Percentiles rank a stretch among this genome's conserved stretches.
Evolutionary conservation across 345 rosid species (phyloP).

Genomic region (Citrus mangshanensis): DNA sequence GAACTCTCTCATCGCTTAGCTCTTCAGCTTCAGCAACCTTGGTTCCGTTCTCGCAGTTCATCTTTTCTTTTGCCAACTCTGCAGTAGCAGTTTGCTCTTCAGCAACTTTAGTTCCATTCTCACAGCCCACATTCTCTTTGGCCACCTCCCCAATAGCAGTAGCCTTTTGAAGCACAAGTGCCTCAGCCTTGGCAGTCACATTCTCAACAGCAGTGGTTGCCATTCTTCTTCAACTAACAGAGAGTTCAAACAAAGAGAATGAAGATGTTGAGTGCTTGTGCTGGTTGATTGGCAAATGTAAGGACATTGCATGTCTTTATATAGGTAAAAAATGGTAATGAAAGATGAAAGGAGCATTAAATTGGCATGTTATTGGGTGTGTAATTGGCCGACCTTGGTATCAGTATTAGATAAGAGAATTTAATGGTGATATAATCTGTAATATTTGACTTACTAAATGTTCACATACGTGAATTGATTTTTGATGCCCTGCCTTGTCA

Average conservation of each 20-base stretch:
- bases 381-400: slow-evolving; percentile 1
- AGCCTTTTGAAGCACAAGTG: not conserved
- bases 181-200: slow-evolving; percentile 18
- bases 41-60: slow-evolving; percentile 12
- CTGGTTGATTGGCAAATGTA: not conserved
- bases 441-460: not conserved
- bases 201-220: slow-evolving; percentile 19
- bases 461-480: not conserved
- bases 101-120: slow-evolving; percentile 14
- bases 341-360: slow-evolving; percentile 16
- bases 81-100: not conserved
- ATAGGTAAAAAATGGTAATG: slow-evolving; percentile 3
- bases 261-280: not conserved
- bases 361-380: not conserved
- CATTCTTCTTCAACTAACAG: slow-evolving; percentile 7
- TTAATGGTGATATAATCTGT: not conserved
- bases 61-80: not conserved
- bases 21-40: slow-evolving; percentile 4
- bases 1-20: slow-evolving; percentile 8
- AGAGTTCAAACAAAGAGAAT: not conserved
- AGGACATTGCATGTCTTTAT: slow-evolving; percentile 7
- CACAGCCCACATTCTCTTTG: not conserved
- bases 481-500: not conserved
- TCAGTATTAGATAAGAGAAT: slow-evolving; percentile 15
- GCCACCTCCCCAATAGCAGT: not conserved